Base-by-base conservation (phyloP, 2,329 filamentous ascomycete genomes). In the Fusarium sp. region DNA sequence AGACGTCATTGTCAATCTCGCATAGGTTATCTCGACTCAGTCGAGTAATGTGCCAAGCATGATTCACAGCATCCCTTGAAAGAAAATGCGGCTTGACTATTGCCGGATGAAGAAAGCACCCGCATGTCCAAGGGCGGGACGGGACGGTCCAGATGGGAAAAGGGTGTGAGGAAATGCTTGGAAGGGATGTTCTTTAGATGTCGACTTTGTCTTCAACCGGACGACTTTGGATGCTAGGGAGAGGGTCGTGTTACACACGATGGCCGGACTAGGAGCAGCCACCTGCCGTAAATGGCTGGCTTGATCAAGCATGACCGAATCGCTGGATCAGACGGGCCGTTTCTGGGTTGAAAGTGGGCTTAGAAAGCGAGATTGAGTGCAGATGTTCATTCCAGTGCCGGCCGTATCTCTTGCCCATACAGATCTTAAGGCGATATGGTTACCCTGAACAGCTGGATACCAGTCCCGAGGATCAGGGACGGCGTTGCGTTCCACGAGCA, bases 41-140 rank as follows among this genome's bases (percentile, higher is more conserved):
- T 38, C 33, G 45, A 60, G 57, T 53, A 64, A 70, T 64, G 54
- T 46, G 62, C 57, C 67, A 70, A 67, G 47, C 24, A 53, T 39
- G 22, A 22, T 56, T 45, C 24, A 36, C 58, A 19, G 26, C 45
- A 58, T 67, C 66, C 52, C 56, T 69, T 54, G 38, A 52, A 13
- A 36, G 42, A 26, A 33, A 49, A 39, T 28, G 49, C 36, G 52
- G 39, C 47, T 51, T 62, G 38, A 26, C 46, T 28, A n/a, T 8
- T 39, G 7, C 39, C 40, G 47, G 51, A 69, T 55, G 51, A 31
- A 53, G 39, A 40, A 36, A 45, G 45, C 24, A 43, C 22, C 24
- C 14, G 40, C 40, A 46, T 22, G n/a, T 19, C 43, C 38, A 70
- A 55, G 22, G 50, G 46, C 58, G 67, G 67, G 44, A 70, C 67